These are phyloP conservation scores for Alternaria panax DNA, from an alignment of 2,329 filamentous ascomycete species.

Conservation along the genomic window DNA sequence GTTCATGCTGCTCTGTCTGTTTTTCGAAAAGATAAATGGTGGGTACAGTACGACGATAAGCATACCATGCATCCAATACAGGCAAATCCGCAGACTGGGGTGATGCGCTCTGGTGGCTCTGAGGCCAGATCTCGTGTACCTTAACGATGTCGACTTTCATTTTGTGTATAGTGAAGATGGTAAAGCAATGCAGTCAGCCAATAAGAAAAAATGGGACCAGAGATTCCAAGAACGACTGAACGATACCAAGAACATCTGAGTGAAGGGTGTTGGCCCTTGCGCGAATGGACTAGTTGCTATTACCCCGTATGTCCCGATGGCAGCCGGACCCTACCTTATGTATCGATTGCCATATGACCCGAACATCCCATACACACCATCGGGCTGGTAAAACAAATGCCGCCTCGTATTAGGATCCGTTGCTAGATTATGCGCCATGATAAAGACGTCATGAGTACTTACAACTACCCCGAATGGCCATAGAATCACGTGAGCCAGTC, in stretches of 20 bases:
- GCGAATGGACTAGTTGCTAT: background rate
- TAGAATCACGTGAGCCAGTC: too few relatives aligned
- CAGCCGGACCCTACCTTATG: background rate
- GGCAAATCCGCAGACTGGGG: background rate
- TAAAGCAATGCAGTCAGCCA: background rate
- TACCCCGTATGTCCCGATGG: background rate
- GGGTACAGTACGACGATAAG: background rate
- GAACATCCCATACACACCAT: too few relatives aligned
- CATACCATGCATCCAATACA: background rate
- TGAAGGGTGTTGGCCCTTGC: background rate
- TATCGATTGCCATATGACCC: too few relatives aligned
- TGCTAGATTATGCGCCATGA: too few relatives aligned
- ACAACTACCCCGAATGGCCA: too few relatives aligned
- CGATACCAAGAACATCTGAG: background rate
- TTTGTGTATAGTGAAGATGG: background rate
- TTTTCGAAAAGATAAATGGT: background rate
- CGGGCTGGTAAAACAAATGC: accelerated
- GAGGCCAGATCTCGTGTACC: background rate
- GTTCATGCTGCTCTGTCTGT: background rate
- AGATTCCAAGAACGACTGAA: background rate
- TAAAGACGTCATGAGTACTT: too few relatives aligned
- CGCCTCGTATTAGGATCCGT: too few relatives aligned
- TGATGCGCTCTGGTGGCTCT: background rate
- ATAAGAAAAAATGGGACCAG: background rate
- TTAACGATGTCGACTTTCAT: background rate